Conservation (phyloP, 75 land plant genomes). For the Chamaecyparis obtusa region DNA sequence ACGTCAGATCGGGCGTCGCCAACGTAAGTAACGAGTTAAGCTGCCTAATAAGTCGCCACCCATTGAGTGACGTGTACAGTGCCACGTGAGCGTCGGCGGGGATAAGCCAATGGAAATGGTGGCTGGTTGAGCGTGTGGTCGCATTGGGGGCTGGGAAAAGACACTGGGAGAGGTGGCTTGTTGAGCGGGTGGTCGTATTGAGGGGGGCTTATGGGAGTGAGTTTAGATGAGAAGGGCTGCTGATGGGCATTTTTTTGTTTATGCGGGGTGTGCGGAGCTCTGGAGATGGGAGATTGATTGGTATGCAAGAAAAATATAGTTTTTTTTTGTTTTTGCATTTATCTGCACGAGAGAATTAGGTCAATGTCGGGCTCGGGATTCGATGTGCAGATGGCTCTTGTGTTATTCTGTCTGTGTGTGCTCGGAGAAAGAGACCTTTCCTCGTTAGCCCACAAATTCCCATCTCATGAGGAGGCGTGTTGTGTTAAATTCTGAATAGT, state of each 20-base stretch:
- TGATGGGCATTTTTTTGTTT: no score
- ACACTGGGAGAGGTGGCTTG: no score
- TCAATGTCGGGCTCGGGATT: conserved; percentile 10
- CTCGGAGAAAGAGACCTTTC: conserved; percentile 9
- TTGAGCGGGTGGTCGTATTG: no score
- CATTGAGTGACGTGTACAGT: background rate
- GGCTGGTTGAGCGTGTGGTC: no score
- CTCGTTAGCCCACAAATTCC: background rate
- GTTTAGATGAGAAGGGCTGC: background rate
- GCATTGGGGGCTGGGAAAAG: no score
- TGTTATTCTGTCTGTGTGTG: background rate
- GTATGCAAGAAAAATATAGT: background rate
- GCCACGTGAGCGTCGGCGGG: background rate
- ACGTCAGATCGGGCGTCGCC: background rate
- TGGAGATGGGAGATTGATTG: background rate
- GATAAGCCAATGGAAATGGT: no score
- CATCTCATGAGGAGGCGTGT: background rate
- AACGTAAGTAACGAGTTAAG: background rate
- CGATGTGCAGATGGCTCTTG: background rate
- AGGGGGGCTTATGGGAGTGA: no score
- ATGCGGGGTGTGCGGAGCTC: background rate
- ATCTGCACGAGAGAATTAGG: background rate
- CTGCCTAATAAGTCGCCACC: background rate
- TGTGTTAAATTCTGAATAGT: background rate
- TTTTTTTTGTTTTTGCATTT: background rate